phyloP scores from a whole-genome alignment of 352 stramenopile species.

The Phytophthora chlamydospora region DNA sequence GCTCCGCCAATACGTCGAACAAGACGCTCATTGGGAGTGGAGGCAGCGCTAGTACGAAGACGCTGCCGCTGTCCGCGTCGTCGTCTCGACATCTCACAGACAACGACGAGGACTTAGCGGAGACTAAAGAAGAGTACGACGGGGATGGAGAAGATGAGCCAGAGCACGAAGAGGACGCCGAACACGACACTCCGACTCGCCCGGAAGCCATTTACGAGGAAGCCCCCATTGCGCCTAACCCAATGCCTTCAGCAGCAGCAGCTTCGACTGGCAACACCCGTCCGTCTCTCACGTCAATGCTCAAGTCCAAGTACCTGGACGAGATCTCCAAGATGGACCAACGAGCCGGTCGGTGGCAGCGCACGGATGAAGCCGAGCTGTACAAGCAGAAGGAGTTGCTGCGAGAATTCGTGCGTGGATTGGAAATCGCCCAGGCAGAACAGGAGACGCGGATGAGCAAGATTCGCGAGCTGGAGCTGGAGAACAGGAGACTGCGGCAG shows the following conservation, averaged over 20 bases:
- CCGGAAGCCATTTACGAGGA: slow-evolving; percentile 19
- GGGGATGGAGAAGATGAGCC: slow-evolving; percentile 51
- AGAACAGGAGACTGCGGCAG: slow-evolving; percentile 62
- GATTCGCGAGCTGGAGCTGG: slow-evolving; percentile 71
- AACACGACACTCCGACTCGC: slow-evolving; percentile 11
- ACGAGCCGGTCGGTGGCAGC: slow-evolving; percentile 43
- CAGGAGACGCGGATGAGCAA: slow-evolving; percentile 79
- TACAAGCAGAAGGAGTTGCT: slow-evolving; percentile 60
- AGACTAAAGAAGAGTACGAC: slow-evolving; percentile 43
- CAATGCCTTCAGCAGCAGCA: slow-evolving; percentile 8
- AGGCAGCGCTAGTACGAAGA: slow-evolving; percentile 59
- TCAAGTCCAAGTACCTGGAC: slow-evolving; percentile 66
- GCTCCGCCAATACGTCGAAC: slow-evolving; percentile 51
- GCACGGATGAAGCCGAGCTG: slow-evolving; percentile 36
- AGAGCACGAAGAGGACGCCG: slow-evolving; percentile 41
- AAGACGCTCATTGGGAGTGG: slow-evolving; percentile 54
- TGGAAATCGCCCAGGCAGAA: slow-evolving; percentile 76
- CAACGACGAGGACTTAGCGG: slow-evolving; percentile 36
- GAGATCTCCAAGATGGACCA: slow-evolving; percentile 57
- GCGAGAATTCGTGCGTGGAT: slow-evolving; percentile 69
- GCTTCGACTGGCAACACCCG: slow-evolving; percentile 23
- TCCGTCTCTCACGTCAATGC: slow-evolving; percentile 59
- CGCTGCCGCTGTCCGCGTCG: slow-evolving; percentile 52
- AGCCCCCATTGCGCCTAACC: slow-evolving; percentile 10
- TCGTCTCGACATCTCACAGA: slow-evolving; percentile 53